Evolutionary conservation across 805 yeast genomes (phyloP).

Genomic region (Starmera dryadoides): DNA sequence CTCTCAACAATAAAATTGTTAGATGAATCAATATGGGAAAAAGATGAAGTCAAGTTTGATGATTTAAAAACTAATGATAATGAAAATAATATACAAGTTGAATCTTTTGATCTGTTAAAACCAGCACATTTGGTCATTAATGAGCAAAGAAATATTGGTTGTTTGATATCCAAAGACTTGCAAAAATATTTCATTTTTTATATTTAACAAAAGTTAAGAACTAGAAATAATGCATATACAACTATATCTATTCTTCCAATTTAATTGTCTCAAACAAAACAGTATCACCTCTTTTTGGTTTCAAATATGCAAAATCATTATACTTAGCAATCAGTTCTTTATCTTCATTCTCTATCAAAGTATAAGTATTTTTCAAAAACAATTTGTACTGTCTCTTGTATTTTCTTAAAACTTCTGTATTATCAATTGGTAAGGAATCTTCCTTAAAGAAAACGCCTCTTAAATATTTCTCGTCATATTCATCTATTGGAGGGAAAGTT

Average conservation of each 20-base stretch:
- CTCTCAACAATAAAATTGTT: too few relatives aligned
- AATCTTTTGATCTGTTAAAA: background rate
- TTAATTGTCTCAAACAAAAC: background rate
- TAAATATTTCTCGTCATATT: slow-evolving; percentile 9
- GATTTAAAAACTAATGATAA: slow-evolving; percentile 1
- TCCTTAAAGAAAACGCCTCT: slow-evolving; percentile 7
- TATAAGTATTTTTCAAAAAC: slow-evolving; percentile 14
- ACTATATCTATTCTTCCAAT: background rate
- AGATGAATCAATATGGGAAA: background rate
- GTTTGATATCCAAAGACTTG: slow-evolving; percentile 29
- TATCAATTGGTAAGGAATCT: background rate
- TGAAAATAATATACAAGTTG: too few relatives aligned
- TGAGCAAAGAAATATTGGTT: slow-evolving; percentile 22
- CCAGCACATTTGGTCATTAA: slow-evolving; percentile 18
- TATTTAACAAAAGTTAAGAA: too few relatives aligned
- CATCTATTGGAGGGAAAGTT: slow-evolving; percentile 15
- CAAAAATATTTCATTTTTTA: slow-evolving; percentile 17
- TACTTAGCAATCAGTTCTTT: slow-evolving; percentile 5
- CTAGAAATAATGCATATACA: too few relatives aligned
- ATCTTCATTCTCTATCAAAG: slow-evolving; percentile 5
- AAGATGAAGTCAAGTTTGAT: background rate
- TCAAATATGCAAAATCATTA: slow-evolving; percentile 15
- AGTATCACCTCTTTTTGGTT: background rate
- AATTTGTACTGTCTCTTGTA: slow-evolving; percentile 15
- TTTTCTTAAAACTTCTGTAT: slow-evolving; percentile 1